Percentiles rank a stretch among this genome's conserved stretches.
Evolutionary conservation across 208 protist genomes (phyloP).

Genomic region (Leishmania arabica): DNA sequence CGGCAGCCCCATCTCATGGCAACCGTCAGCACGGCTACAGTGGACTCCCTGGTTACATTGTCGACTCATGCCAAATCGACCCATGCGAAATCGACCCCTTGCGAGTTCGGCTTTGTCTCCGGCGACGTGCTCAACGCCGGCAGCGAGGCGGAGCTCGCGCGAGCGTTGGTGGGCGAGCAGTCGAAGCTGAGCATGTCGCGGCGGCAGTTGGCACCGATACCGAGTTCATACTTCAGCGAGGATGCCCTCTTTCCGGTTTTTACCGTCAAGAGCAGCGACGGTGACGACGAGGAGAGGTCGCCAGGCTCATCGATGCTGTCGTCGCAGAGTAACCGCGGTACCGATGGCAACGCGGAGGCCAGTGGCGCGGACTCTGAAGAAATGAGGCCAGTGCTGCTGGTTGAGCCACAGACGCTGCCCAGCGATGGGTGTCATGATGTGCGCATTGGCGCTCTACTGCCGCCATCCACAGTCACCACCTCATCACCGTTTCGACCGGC

Average conservation of each 20-base stretch:
- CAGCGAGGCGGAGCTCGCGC: constrained; percentile 21
- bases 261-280: not conserved
- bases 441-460: not conserved
- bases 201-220: not conserved
- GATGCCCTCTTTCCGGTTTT: constrained; percentile 52
- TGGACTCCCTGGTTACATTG: not conserved
- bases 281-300: not conserved
- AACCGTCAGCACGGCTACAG: constrained; percentile 4
- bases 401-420: not conserved
- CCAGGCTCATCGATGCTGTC: not conserved
- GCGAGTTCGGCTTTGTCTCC: constrained; percentile 1
- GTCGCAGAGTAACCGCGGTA: not conserved
- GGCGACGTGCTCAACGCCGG: constrained; percentile 7
- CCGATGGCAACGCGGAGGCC: not conserved
- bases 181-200: constrained; percentile 10
- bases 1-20: not conserved
- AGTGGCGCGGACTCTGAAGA: not conserved
- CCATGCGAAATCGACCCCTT: not conserved
- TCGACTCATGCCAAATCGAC: not conserved
- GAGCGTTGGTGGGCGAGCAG: constrained; percentile 27
- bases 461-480: not conserved
- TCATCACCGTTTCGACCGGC: not conserved
- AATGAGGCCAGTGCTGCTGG: not conserved
- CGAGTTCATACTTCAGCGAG: constrained; percentile 10
- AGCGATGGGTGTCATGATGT: not conserved